Evolutionary conservation across 257 asterid species (phyloP).

Genomic region (Primulina tabacum): DNA sequence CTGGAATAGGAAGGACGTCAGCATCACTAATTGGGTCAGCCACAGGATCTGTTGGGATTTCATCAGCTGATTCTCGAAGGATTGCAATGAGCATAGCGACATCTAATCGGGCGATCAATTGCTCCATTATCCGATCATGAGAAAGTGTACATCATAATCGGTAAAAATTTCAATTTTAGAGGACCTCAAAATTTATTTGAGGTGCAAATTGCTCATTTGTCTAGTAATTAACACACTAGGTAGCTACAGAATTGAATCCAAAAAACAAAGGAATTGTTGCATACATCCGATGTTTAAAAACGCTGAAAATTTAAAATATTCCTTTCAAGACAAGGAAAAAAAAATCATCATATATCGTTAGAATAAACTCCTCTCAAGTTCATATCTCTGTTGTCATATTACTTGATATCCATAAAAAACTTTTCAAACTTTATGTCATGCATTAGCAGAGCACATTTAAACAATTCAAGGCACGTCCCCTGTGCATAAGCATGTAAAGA

Average conservation of each 20-base stretch:
- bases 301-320: not conserved
- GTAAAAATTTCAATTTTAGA: not conserved
- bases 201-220: slow-evolving; percentile 17
- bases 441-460: not conserved
- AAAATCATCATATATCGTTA: not conserved
- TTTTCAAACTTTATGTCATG: not conserved
- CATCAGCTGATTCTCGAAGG: slow-evolving; percentile 72
- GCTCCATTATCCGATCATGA: slow-evolving; percentile 72
- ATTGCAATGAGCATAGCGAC: slow-evolving; percentile 89
- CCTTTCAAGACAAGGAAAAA: not conserved
- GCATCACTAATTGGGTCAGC: slow-evolving; percentile 84
- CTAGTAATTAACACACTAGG: not conserved
- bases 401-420: not conserved
- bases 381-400: not conserved
- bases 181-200: slow-evolving; percentile 12
- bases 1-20: slow-evolving; percentile 72
- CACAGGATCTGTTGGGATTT: slow-evolving; percentile 82
- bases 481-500: slow-evolving; percentile 3
- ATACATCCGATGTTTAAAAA: too few species aligned
- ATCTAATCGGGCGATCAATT: slow-evolving; percentile 64
- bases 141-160: slow-evolving; percentile 13
- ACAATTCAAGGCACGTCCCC: not conserved
- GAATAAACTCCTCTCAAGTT: slow-evolving; percentile 6
- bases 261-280: not conserved
- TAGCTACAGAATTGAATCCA: not conserved